phyloP scores from a whole-genome alignment of 2,329 filamentous ascomycete species.

The Fusarium algeriense region DNA sequence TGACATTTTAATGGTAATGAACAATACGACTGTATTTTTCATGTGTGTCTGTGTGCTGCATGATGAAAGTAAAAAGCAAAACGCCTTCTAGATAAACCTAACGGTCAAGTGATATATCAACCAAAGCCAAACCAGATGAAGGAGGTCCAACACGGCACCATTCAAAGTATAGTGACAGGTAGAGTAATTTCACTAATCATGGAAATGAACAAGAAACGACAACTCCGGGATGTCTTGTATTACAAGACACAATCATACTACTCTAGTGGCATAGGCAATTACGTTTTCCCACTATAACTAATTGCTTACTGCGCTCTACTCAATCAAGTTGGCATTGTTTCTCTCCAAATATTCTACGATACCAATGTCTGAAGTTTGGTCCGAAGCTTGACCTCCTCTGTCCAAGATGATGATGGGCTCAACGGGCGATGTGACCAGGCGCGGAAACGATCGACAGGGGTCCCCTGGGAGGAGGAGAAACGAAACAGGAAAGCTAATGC shows the following conservation, averaged over 20 bases:
- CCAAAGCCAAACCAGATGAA: not conserved
- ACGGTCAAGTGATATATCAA: not conserved
- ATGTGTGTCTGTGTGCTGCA: constrained; percentile 2
- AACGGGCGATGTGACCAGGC: constrained; percentile 28
- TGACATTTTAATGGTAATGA: constrained; percentile 10
- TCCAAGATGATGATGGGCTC: constrained; percentile 21
- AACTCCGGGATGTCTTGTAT: constrained; percentile 12
- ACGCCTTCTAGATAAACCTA: constrained; percentile 4
- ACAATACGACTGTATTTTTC: not conserved
- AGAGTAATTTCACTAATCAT: constrained; percentile 9
- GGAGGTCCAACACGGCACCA: not conserved
- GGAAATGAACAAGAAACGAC: constrained; percentile 11
- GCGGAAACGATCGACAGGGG: constrained; percentile 41
- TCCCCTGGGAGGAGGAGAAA: constrained; percentile 39
- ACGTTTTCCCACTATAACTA: not conserved
- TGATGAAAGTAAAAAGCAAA: constrained; percentile 24
- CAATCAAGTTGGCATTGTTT: constrained; percentile 6
- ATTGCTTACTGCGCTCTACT: not conserved
- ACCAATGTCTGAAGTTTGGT: constrained; percentile 3
- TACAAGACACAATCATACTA: not conserved
- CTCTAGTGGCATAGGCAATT: not conserved
- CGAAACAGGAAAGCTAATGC: constrained; percentile 41
- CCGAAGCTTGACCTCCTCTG: constrained; percentile 28
- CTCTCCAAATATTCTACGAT: not conserved
- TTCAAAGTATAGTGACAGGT: not conserved